These are phyloP conservation scores for Thuidium tamariscinum DNA, from an alignment of 225 moss, liverwort and hornwort genomes.

Conservation along the genomic window DNA sequence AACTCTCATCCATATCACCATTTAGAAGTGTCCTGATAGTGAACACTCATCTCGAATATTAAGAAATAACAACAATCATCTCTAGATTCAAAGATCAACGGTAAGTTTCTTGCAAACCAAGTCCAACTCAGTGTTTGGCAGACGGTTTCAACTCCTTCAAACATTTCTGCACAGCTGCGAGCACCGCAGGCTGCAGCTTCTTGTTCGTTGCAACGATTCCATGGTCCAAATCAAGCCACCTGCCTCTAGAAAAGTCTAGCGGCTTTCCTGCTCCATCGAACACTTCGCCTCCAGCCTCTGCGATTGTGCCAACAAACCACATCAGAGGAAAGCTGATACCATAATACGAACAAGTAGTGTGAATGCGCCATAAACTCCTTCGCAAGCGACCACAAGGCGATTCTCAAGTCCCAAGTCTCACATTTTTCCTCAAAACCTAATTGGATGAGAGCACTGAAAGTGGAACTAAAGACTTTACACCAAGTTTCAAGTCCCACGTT, in stretches of 20 bases:
- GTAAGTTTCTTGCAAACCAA: background rate
- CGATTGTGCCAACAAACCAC: background rate
- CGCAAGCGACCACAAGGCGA: background rate
- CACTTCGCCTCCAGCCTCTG: constrained; percentile 94
- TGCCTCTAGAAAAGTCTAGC: constrained; percentile 84
- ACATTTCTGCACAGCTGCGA: constrained; percentile 75
- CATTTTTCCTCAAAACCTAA: background rate
- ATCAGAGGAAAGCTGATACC: background rate
- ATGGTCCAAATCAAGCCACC: constrained; percentile 73
- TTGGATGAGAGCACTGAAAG: background rate
- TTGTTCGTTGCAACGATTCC: constrained; percentile 97
- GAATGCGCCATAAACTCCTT: background rate
- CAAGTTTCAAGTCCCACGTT: background rate
- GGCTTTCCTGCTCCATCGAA: constrained; percentile 86
- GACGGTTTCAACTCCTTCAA: constrained; percentile 29
- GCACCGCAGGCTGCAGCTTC: constrained; percentile 44
- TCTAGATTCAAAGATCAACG: background rate
- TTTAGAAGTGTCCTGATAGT: background rate
- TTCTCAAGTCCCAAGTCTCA: background rate
- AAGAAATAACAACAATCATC: background rate
- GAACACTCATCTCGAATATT: background rate
- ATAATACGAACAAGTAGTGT: background rate
- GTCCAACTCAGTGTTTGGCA: constrained; percentile 19
- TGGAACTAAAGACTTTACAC: background rate
- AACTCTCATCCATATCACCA: background rate